phyloP scores from a whole-genome alignment of 1,284 basidiomycete genomes.

The Trichosporon asahii region DNA sequence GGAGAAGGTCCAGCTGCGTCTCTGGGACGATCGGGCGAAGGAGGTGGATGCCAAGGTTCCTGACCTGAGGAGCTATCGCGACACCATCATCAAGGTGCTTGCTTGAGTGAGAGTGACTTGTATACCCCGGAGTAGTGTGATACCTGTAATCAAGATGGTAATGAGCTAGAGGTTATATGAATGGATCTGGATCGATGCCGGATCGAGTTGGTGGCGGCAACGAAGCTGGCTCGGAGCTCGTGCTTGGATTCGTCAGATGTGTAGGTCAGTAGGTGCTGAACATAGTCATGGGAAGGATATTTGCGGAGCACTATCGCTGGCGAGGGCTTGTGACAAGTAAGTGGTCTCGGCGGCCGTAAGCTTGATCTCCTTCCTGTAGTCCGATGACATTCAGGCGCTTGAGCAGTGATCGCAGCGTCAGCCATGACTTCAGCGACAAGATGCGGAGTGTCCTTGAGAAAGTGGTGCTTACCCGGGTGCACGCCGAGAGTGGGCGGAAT shows the following conservation, averaged over 20 bases:
- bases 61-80: constrained; percentile 26
- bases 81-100: constrained; percentile 18
- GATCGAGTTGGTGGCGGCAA: no score
- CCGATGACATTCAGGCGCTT: background rate
- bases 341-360: no score
- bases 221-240: no score
- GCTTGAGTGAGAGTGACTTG: background rate
- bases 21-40: constrained; percentile 44
- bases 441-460: background rate
- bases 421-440: background rate
- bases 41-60: constrained; percentile 28
- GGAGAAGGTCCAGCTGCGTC: constrained; percentile 36
- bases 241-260: no score
- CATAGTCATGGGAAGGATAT: no score
- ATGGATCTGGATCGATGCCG: background rate
- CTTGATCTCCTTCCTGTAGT: background rate
- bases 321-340: no score
- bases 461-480: background rate
- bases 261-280: no score
- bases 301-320: no score
- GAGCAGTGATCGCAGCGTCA: no score
- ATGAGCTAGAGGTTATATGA: background rate
- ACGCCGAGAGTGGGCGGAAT: background rate
- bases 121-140: background rate
- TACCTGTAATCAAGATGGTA: background rate